Evolutionary conservation across 306 rosid genomes (phyloP), one percentile per base, ranked within the genome.

Genomic region (Fragaria nilgerrensis): DNA sequence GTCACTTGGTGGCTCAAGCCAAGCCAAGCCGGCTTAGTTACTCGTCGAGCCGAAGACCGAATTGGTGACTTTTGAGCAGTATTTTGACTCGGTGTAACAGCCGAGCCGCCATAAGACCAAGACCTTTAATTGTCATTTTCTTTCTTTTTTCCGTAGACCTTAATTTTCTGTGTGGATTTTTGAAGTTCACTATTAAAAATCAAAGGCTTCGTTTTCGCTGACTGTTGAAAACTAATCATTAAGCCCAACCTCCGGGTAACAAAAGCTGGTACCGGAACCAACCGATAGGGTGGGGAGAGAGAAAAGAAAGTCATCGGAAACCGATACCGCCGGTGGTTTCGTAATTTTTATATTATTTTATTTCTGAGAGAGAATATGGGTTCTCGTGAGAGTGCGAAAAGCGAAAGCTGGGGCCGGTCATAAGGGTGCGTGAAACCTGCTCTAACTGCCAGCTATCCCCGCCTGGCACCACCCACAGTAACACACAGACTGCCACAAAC

Each of bases 361-460:
- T 52, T 32, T 56, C 47, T 71, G 41, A 49, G 61, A 58, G 14
- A 27, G 44, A 53, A n/a, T 76, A 77, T 77, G 56, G 72, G n/a
- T 70, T 88, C 87, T 83, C 82, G 89, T 85, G 89, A 85, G 62
- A 69, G 58, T 13, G 49, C 16, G 11, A 41, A 68, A 52, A 65
- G 9, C 52, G 15, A 58, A 61, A 44, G 82, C 41, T 78, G 81
- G 83, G 77, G 45, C 86, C 85, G 75, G 77, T 56, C 80, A 73
- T 74, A 62, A 71, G 78, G 79, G 84, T 58, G 81, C 74, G 81
- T 79, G 74, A 70, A 82, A 68, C 82, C 85, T 78, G 81, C 76
- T 82, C 77, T 86, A 90, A 90, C 95, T 83, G 91, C 87, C 87
- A 86, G 92, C 91, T 90, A 83, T 83, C 73, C 56, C 86, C 76